Evolutionary conservation across 2,329 filamentous ascomycete species (phyloP), one percentile per base, ranked within the genome.

Genomic region (Tolypocladium endophyticum): DNA sequence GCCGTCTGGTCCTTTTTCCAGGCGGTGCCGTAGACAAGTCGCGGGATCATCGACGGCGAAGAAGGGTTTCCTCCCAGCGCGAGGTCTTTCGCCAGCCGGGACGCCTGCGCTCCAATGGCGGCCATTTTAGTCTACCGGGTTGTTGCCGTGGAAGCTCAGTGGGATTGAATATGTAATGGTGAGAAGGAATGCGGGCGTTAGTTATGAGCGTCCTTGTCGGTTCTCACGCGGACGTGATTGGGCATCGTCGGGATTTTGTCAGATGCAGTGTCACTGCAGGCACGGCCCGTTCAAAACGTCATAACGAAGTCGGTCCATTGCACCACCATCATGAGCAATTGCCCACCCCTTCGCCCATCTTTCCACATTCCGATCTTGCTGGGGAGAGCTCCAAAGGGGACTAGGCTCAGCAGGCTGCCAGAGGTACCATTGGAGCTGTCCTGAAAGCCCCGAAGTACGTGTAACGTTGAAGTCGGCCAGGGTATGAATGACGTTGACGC

Each of bases 21-120:
- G n/a, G 90, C 90, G 2, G 90, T 93, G 57, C 90, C 90, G 71
- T 94, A 94, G 63, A 94, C 67, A 36, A 86, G 75, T 62, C 76
- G 79, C 6, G 81, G 82, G 65, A 83, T 78, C 20, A 66, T 69
- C 50, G 71, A 72, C 33, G 70, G 64, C 52, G 66, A 72, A 25
- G 69, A 64, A 39, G 65, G 60, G 54, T 64, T 65, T 11, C 69
- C 67, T 54, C 66, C 67, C 28, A 74, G 68, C 28, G 66, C 66
- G 36, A 76, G 62, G 45, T 74, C 72, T 47, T 67, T 71, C 28
- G 73, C 66, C 35, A 75, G 64, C 28, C 69, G 64, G 12, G 71
- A 72, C 12, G 66, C 65, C 57, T 67, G 69, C 4, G 69, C 62
- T 39, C 62, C 63, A 20, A 69, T 62, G 43, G 60, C 59, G 14